phyloP scores from a whole-genome alignment of 2,329 filamentous ascomycete species.

The Trichoderma atroviride region DNA sequence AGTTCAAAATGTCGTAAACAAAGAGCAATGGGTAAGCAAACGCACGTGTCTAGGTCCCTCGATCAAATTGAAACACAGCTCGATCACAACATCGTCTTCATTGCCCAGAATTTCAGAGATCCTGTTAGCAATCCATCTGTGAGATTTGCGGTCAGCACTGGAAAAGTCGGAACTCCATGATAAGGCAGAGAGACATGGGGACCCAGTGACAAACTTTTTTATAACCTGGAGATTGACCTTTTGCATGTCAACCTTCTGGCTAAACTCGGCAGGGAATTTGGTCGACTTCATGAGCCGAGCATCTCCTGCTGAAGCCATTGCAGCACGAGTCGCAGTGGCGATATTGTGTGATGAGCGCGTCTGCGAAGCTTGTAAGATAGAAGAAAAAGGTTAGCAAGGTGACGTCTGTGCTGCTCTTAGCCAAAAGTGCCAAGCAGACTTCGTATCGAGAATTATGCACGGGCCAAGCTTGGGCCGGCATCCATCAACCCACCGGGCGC shows the following conservation, averaged over 20 bases:
- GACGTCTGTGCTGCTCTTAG: constrained; percentile 35
- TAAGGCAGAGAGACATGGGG: not conserved
- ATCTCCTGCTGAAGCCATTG: constrained; percentile 83
- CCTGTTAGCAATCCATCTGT: constrained; percentile 88
- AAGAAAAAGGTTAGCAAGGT: constrained; percentile 31
- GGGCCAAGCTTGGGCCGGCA: not conserved
- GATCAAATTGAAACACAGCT: constrained; percentile 71
- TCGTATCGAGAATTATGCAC: constrained; percentile 5
- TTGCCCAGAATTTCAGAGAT: constrained; percentile 86
- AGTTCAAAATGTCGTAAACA: not conserved
- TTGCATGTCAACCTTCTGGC: constrained; percentile 91
- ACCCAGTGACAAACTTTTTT: constrained; percentile 72
- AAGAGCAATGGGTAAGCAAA: not conserved
- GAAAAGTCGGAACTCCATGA: constrained; percentile 16
- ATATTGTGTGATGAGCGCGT: constrained; percentile 24
- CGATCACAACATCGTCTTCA: constrained; percentile 95
- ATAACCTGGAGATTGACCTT: constrained; percentile 98
- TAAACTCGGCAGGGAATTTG: constrained; percentile 93
- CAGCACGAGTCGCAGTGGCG: constrained; percentile 32
- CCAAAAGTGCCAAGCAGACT: constrained; percentile 10
- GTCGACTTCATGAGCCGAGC: constrained; percentile 87
- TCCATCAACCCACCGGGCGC: not conserved
- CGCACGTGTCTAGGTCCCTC: constrained; percentile 75
- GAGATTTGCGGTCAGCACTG: constrained; percentile 24
- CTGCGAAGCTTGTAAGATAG: constrained; percentile 28